Conservation (phyloP, 345 rosid species). For the Lumnitzera littorea region DNA sequence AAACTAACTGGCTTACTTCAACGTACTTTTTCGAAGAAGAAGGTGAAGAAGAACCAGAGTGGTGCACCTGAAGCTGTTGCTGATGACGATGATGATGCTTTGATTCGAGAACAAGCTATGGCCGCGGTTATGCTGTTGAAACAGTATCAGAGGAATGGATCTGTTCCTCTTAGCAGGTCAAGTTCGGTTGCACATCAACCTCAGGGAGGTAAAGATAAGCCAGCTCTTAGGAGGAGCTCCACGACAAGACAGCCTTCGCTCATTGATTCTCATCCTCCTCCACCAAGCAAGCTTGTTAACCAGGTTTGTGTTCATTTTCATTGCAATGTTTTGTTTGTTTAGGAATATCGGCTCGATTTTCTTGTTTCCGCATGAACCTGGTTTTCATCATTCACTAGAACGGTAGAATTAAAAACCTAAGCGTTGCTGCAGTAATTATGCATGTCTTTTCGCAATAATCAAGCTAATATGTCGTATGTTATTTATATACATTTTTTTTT, state of each 20-base stretch:
- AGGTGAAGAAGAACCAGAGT: constrained; percentile 3
- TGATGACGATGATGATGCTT: constrained; percentile 1
- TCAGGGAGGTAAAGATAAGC: constrained; percentile 12
- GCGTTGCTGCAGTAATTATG: no score
- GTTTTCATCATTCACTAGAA: no score
- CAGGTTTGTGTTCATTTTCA: constrained; percentile 12
- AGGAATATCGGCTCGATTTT: no score
- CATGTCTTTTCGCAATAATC: no score
- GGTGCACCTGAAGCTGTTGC: background rate
- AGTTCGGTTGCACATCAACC: constrained; percentile 10
- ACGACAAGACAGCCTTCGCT: constrained; percentile 21
- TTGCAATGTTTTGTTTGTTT: no score
- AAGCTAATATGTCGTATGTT: no score
- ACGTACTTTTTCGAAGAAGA: constrained; percentile 4
- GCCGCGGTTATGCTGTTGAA: constrained; percentile 25
- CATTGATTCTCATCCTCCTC: constrained; percentile 2
- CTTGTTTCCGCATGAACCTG: no score
- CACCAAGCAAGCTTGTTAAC: constrained; percentile 14
- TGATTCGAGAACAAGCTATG: constrained; percentile 19
- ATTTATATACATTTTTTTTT: no score
- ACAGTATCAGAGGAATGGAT: constrained; percentile 16
- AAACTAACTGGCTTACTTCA: background rate
- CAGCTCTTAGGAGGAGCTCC: constrained; percentile 20
- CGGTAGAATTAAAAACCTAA: no score
- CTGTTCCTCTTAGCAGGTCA: constrained; percentile 17